Conservation (phyloP, 148 eudicot genomes). For the Vaccinium myrtillus region DNA sequence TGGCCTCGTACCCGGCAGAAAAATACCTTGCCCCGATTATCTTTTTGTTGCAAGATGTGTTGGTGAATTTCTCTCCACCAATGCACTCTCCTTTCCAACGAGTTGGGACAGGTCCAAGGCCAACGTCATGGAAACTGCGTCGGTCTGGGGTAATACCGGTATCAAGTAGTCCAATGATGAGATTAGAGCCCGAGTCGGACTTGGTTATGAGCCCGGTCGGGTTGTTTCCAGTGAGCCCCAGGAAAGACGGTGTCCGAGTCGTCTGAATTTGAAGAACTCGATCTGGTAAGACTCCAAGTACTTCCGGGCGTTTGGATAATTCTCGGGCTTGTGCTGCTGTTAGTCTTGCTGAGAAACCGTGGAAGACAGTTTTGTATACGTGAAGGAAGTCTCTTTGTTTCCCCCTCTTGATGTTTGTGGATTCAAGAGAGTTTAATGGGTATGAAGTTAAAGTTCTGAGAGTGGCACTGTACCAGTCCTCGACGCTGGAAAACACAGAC, state of each 20-base stretch:
- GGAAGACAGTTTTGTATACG: slow-evolving; percentile 42
- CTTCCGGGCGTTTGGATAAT: slow-evolving; percentile 23
- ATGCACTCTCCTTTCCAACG: slow-evolving; percentile 61
- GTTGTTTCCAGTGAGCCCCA: slow-evolving; percentile 21
- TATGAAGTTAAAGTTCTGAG: slow-evolving; percentile 31
- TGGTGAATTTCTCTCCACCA: slow-evolving; percentile 41
- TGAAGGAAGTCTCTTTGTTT: slow-evolving; percentile 26
- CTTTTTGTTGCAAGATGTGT: slow-evolving; percentile 53
- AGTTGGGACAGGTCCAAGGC: slow-evolving; percentile 47
- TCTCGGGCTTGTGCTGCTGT: slow-evolving; percentile 31
- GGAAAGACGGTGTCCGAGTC: slow-evolving; percentile 39
- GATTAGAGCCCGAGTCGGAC: slow-evolving; percentile 39
- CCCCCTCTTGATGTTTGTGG: neutral
- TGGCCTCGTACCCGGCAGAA: slow-evolving; percentile 29
- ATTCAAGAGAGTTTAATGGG: neutral
- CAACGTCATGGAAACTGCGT: slow-evolving; percentile 56
- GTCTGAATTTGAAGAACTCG: slow-evolving; percentile 35
- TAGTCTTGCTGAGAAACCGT: slow-evolving; percentile 45
- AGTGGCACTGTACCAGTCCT: slow-evolving; percentile 46
- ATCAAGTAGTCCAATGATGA: slow-evolving; percentile 63
- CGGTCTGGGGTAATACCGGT: slow-evolving; percentile 72
- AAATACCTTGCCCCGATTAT: slow-evolving; percentile 61
- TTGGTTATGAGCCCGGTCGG: slow-evolving; percentile 26
- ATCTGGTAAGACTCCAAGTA: slow-evolving; percentile 40
- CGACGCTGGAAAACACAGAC: slow-evolving; percentile 30